These are phyloP conservation scores for Astrothelium macrocarpum DNA, from an alignment of 495 filamentous ascomycete genomes.

Conservation along the genomic window DNA sequence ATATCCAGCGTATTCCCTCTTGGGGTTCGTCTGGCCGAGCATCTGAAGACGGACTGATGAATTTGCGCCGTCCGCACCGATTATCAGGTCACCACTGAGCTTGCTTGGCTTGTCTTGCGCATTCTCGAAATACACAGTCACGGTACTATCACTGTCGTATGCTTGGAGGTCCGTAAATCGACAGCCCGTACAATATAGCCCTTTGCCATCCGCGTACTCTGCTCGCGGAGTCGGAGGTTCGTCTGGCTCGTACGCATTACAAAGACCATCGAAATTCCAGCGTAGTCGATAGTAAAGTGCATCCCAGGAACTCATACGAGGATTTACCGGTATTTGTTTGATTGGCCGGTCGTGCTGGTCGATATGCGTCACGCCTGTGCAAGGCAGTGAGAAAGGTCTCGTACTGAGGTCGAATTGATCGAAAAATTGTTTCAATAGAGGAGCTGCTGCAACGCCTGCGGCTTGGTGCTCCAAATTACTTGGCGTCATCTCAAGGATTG, in stretches of 20 bases:
- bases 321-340: constrained; percentile 26
- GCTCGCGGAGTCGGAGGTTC: constrained; percentile 15
- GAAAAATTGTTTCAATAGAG: constrained; percentile 16
- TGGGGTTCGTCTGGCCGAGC: constrained; percentile 36
- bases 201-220: constrained; percentile 29
- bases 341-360: constrained; percentile 32
- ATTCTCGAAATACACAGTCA: not conserved
- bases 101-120: constrained; percentile 16
- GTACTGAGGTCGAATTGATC: constrained; percentile 13
- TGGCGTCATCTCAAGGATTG: not conserved
- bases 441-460: constrained; percentile 22
- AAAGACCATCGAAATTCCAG: constrained; percentile 43
- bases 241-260: constrained; percentile 35
- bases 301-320: constrained; percentile 45
- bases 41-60: constrained; percentile 34
- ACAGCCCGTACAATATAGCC: constrained; percentile 36
- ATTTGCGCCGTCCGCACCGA: constrained; percentile 47
- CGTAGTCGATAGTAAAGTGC: constrained; percentile 42
- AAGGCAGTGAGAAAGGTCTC: constrained; percentile 13
- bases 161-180: constrained; percentile 38
- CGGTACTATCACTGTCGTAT: constrained; percentile 11
- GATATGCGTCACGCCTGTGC: constrained; percentile 30
- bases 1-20: constrained; percentile 46
- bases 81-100: constrained; percentile 38
- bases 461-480: constrained; percentile 15